Conservation (phyloP, 305 asterid genomes). For the Fraxinus floribunda region DNA sequence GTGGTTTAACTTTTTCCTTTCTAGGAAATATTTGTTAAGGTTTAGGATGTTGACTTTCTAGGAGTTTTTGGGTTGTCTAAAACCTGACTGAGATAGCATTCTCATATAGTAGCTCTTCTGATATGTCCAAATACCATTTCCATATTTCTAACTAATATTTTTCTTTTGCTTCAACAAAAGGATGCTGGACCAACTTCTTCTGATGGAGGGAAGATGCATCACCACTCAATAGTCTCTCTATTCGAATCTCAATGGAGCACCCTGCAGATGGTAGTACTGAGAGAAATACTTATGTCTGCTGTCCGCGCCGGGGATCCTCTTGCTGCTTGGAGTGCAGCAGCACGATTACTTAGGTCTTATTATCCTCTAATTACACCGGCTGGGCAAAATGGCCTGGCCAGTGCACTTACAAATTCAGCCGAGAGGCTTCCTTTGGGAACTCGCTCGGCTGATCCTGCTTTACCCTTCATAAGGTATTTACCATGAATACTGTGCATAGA, state of each 20-base stretch:
- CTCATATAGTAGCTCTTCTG: conserved; percentile 10
- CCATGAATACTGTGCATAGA: conserved; percentile 6
- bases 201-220: conserved; percentile 80
- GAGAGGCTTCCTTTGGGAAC: conserved; percentile 96
- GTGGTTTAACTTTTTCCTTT: background rate
- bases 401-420: conserved; percentile 81
- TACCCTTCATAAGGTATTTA: conserved; percentile 87
- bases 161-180: conserved; percentile 35
- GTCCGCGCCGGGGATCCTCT: conserved; percentile 99
- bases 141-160: conserved; percentile 22
- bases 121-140: conserved; percentile 18
- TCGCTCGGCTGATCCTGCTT: conserved; percentile 89
- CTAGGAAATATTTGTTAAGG: background rate
- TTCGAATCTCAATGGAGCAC: conserved; percentile 99
- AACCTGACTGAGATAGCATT: conserved; percentile 14
- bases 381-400: conserved; percentile 93
- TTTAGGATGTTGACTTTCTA: background rate
- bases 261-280: conserved; percentile 95
- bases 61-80: background rate
- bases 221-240: conserved; percentile 74
- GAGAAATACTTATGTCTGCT: conserved; percentile 94
- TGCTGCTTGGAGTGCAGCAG: conserved; percentile 99
- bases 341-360: conserved; percentile 91
- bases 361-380: conserved; percentile 97
- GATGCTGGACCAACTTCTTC: conserved; percentile 53